Evolutionary conservation across 1,284 basidiomycete species (phyloP), one percentile per base, ranked within the genome.

Genomic region (Pseudozyma flocculosa): DNA sequence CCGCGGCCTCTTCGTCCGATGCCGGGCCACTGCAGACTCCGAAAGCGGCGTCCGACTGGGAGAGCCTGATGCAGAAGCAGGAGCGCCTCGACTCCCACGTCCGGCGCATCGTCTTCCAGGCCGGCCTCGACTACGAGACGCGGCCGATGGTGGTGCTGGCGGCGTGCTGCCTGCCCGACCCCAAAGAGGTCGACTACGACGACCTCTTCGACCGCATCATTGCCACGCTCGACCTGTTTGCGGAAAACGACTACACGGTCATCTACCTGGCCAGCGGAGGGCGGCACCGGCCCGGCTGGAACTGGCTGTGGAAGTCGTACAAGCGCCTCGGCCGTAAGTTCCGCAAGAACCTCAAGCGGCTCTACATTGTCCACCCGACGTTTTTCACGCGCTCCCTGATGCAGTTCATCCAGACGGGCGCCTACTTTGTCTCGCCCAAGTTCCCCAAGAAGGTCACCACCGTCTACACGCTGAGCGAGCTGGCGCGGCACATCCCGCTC

Each of bases 291-390:
- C 89, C 89, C 9, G 83, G 84, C 34, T 90, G 89, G 89, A 89
- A 86, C 61, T 92, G 89, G 89, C 84, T 91, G 29, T 91, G 89
- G 89, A 89, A 89, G 70, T 87, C 88, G 1, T 90, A 91, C 42
- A 45, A 50, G 4, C 24, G 64, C 1, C 60, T 63, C 14, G 50
- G 54, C 22, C 44, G 51, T 5, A 70, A 68, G 19, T 92, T 90
- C 73, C 84, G 90, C 48, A 92, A 92, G 81, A 90, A 92, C 72
- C 79, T 92, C 54, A 91, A 92, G 78, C 85, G 85, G 73, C 73
- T 91, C 86, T 89, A 86, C 78, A 88, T 92, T 60, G 86, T 91
- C 2, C 89, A 92, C 72, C 87, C 89, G 1, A 88, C 87, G 2
- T 89, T 89, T 78, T 92, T 90, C 79, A 87, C 89, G 5, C 90